Evolutionary conservation across 2,329 filamentous ascomycete genomes (phyloP).

Genomic region (Cordyceps fumosorosea): DNA sequence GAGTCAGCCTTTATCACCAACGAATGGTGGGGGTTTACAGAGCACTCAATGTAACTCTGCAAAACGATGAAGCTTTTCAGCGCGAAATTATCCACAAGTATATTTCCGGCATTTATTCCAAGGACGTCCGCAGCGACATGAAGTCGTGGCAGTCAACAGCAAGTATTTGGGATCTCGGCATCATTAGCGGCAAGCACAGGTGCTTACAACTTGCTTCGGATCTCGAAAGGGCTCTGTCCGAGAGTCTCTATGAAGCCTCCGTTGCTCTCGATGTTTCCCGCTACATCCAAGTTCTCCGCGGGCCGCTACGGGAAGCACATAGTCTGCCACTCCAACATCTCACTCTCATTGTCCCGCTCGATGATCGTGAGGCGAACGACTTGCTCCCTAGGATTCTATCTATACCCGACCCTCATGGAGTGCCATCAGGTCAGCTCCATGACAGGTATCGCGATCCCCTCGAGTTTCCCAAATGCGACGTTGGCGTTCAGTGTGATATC

Average conservation of each 20-base stretch:
- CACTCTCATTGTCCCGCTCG: constrained; percentile 31
- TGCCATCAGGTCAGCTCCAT: constrained; percentile 43
- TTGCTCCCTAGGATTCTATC: constrained; percentile 37
- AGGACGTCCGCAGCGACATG: constrained; percentile 39
- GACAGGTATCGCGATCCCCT: constrained; percentile 54
- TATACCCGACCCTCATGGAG: constrained; percentile 43
- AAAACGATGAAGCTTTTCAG: constrained; percentile 4
- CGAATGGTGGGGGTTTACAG: constrained; percentile 29
- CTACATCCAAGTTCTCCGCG: constrained; percentile 46
- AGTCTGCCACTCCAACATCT: background rate
- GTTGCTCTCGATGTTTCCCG: constrained; percentile 32
- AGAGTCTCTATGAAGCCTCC: constrained; percentile 36
- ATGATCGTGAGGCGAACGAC: constrained; percentile 23
- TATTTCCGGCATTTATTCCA: constrained; percentile 44
- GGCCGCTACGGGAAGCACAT: constrained; percentile 23
- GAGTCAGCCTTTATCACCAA: constrained; percentile 41
- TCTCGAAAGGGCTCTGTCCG: constrained; percentile 47
- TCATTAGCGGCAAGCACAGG: constrained; percentile 44
- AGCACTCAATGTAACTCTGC: constrained; percentile 25
- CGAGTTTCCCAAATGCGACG: constrained; percentile 69
- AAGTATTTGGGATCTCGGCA: constrained; percentile 28
- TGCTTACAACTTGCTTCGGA: constrained; percentile 49
- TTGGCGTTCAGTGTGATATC: constrained; percentile 86
- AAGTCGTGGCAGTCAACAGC: constrained; percentile 14
- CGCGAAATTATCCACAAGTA: constrained; percentile 37